phyloP scores from a whole-genome alignment of 1,139 yeast genomes.

The Starmera stellimalicola region DNA sequence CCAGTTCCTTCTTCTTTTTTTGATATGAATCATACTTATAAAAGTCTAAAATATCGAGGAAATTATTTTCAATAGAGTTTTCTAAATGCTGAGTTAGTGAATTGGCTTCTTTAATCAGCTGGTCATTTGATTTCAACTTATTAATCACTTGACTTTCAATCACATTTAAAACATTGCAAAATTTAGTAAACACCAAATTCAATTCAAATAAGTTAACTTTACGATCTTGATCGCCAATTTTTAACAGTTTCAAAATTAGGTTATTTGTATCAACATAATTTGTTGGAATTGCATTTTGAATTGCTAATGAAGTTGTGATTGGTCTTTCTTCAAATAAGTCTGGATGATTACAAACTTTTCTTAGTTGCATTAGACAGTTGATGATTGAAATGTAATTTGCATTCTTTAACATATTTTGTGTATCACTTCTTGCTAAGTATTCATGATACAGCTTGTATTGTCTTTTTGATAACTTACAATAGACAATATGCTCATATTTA shows the following conservation, averaged over 20 bases:
- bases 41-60: slow-evolving; percentile 47
- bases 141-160: slow-evolving; percentile 39
- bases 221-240: slow-evolving; percentile 19
- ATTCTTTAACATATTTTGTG: slow-evolving; percentile 85
- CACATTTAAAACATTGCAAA: slow-evolving; percentile 36
- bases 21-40: slow-evolving; percentile 45
- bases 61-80: slow-evolving; percentile 29
- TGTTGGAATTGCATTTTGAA: slow-evolving; percentile 54
- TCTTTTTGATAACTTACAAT: slow-evolving; percentile 85
- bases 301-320: slow-evolving; percentile 79
- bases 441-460: slow-evolving; percentile 92
- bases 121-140: slow-evolving; percentile 17
- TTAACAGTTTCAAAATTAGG: slow-evolving; percentile 33
- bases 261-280: slow-evolving; percentile 36
- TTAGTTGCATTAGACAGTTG: slow-evolving; percentile 93
- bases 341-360: slow-evolving; percentile 97
- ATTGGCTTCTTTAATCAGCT: slow-evolving; percentile 34
- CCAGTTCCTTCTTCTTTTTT: slow-evolving; percentile 41
- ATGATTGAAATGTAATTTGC: slow-evolving; percentile 94
- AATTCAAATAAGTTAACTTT: slow-evolving; percentile 45
- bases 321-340: slow-evolving; percentile 95
- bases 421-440: slow-evolving; percentile 94
- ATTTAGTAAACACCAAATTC: slow-evolving; percentile 47
- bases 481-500: slow-evolving; percentile 88
- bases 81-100: slow-evolving; percentile 25